Percentiles rank a stretch among this genome's conserved stretches.
Conservation (phyloP, 108 stramenopile species). For the Cyclotella distinguenda region DNA sequence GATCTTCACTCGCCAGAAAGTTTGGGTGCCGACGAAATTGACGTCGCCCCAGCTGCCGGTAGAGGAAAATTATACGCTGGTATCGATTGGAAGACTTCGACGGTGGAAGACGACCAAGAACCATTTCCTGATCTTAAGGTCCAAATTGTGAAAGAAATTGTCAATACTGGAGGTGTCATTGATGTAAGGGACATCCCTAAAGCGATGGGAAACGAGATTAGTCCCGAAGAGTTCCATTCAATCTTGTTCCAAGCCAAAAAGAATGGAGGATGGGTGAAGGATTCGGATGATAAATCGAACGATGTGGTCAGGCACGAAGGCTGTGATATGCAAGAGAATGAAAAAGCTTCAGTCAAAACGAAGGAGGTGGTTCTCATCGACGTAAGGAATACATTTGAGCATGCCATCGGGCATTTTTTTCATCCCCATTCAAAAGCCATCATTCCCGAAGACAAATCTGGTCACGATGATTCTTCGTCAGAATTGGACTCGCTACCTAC, state of each 20-base stretch:
- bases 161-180: conserved; percentile 67
- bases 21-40: background rate
- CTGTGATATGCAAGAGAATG: background rate
- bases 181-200: conserved; percentile 54
- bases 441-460: background rate
- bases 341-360: background rate
- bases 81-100: conserved; percentile 76
- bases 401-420: conserved; percentile 80
- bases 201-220: conserved; percentile 59
- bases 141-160: conserved; percentile 78
- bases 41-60: conserved; percentile 13
- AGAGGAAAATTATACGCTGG: conserved; percentile 43
- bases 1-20: conserved; percentile 30
- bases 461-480: background rate
- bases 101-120: conserved; percentile 17
- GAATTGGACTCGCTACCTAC: conserved; percentile 12
- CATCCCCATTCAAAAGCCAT: conserved; percentile 23
- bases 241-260: conserved; percentile 27
- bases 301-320: background rate
- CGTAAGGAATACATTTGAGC: conserved; percentile 87
- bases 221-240: conserved; percentile 70
- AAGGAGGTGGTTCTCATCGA: conserved; percentile 70
- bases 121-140: conserved; percentile 85
- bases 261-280: conserved; percentile 3
- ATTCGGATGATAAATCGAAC: background rate